phyloP scores from a whole-genome alignment of 495 filamentous ascomycete species.

The Aspergillus bertholletiae region DNA sequence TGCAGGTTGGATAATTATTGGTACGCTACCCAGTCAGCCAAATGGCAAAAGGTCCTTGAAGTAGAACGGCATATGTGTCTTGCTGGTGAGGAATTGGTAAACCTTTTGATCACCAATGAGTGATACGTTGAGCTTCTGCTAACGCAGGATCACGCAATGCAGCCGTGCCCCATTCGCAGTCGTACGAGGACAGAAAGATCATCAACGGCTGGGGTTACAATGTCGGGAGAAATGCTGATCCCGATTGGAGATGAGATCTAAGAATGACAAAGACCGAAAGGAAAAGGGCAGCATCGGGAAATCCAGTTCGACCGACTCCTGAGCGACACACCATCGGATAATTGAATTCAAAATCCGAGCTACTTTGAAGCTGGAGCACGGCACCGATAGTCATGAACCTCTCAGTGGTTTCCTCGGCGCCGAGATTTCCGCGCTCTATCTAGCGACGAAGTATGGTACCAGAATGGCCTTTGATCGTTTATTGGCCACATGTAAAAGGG shows the following conservation, averaged over 20 bases:
- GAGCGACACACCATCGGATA: too few species aligned
- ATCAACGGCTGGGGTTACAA: not conserved
- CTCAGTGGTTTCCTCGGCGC: constrained; percentile 4
- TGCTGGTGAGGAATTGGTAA: not conserved
- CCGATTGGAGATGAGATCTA: not conserved
- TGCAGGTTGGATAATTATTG: not conserved
- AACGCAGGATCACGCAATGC: not conserved
- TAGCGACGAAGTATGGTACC: not conserved
- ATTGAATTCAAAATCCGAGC: not conserved
- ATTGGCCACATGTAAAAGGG: constrained; percentile 14
- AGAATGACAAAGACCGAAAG: not conserved
- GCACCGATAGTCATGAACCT: not conserved
- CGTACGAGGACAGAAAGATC: not conserved
- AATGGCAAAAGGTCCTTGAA: not conserved
- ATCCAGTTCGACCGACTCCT: too few species aligned
- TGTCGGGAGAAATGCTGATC: not conserved
- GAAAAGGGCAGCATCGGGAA: not conserved
- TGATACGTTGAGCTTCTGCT: not conserved
- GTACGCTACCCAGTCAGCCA: not conserved
- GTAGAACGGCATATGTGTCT: not conserved
- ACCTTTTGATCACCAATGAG: not conserved
- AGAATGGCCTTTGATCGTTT: not conserved
- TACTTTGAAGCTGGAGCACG: not conserved
- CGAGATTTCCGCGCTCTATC: constrained; percentile 1
- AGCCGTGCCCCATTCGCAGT: not conserved